These are phyloP conservation scores for Elsinoe ampelina DNA, from an alignment of 2,329 filamentous ascomycete genomes.

Conservation along the genomic window DNA sequence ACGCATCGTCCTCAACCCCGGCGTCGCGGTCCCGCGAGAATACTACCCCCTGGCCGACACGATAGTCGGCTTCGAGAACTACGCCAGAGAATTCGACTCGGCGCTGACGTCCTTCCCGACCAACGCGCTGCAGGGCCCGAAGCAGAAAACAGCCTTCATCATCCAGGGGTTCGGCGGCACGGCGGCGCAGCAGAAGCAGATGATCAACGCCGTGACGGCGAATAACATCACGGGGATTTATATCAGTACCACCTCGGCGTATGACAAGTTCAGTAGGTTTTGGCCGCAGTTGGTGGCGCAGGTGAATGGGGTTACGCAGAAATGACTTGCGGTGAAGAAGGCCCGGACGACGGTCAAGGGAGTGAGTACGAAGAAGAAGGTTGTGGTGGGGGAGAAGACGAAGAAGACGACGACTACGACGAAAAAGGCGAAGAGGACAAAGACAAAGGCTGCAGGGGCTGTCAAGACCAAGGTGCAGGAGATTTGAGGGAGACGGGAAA, in stretches of 20 bases:
- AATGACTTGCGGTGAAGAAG: not conserved
- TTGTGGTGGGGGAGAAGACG: not conserved
- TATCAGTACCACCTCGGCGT: not conserved
- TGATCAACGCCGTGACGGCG: not conserved
- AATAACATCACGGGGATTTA: conserved; percentile 12
- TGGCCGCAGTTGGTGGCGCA: conserved; percentile 10
- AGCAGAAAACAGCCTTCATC: not conserved
- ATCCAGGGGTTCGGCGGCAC: conserved; percentile 1
- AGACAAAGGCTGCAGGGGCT: not conserved
- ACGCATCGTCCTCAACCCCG: conserved; percentile 15
- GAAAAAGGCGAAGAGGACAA: not conserved
- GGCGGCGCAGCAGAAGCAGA: not conserved
- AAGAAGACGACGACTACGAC: not conserved
- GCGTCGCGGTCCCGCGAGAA: not conserved
- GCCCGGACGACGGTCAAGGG: not conserved
- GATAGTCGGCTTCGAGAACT: conserved; percentile 11
- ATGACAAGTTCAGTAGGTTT: conserved; percentile 4
- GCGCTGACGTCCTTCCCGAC: not conserved
- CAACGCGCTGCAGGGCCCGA: not conserved
- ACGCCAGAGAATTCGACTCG: not conserved
- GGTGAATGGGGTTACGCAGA: not conserved
- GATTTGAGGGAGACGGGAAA: not conserved
- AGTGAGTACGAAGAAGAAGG: not conserved
- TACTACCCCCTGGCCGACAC: conserved; percentile 7
- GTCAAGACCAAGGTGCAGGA: not conserved